A percentile compares a stretch with the other conserved stretches of the same genome.
Conservation (phyloP, 306 rosid species). For the Dryas alaskensis region DNA sequence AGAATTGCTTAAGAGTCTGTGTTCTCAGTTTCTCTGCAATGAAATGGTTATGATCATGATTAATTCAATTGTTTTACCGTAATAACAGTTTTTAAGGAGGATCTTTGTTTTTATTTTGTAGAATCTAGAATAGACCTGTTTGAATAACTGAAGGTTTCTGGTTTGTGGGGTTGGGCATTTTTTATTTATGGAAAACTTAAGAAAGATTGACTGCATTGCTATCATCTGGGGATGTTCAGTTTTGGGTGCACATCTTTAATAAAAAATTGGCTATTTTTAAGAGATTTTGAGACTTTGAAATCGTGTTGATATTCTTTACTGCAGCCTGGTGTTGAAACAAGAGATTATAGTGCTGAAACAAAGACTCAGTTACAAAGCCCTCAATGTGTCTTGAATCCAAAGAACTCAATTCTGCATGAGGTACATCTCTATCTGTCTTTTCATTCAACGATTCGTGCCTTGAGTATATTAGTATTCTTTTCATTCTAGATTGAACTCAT, state of each 20-base stretch:
- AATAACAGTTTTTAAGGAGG: too few species aligned
- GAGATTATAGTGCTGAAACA: conserved; percentile 5
- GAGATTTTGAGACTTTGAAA: conserved; percentile 4
- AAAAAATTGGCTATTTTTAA: background rate
- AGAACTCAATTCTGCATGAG: conserved; percentile 33
- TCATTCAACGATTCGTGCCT: background rate
- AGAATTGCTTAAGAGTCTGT: too few species aligned
- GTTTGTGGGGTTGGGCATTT: too few species aligned
- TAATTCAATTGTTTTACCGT: background rate
- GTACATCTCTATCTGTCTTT: conserved; percentile 22
- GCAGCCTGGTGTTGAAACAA: conserved; percentile 26
- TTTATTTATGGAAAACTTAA: too few species aligned
- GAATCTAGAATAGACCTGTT: too few species aligned
- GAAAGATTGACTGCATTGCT: background rate
- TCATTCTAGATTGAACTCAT: background rate
- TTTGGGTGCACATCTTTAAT: too few species aligned
- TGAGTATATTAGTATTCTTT: background rate
- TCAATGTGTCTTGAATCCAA: background rate
- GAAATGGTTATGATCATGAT: background rate
- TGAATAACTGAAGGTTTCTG: too few species aligned
- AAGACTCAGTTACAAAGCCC: background rate
- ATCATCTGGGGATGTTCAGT: background rate
- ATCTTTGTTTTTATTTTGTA: too few species aligned
- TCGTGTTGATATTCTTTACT: conserved; percentile 10
- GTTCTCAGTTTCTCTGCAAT: too few species aligned